A percentile compares a stretch with the other conserved stretches of the same genome.
Conservation (phyloP, 2,329 filamentous ascomycete species). For the Cladosporium oxysporum region DNA sequence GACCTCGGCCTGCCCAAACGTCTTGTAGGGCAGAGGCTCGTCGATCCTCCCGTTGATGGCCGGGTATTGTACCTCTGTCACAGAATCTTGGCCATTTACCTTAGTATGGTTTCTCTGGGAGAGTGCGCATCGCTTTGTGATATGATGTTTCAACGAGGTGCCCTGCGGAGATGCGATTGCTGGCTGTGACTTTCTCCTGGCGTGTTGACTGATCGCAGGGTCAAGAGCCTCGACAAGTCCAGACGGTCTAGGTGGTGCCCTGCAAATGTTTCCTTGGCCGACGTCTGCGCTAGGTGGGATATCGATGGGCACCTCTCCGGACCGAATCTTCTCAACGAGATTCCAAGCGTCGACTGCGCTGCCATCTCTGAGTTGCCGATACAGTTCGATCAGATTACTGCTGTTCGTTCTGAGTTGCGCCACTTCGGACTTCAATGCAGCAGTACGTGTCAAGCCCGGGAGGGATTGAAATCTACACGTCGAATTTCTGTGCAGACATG, state of each 20-base stretch:
- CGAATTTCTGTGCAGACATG: neutral
- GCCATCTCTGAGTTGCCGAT: neutral
- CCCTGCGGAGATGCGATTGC: neutral
- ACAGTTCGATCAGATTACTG: slow-evolving; percentile 1
- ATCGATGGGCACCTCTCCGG: neutral
- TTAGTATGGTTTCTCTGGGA: neutral
- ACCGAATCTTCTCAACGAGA: slow-evolving; percentile 1
- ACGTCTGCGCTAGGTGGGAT: neutral
- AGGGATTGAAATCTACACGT: neutral
- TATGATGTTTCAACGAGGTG: neutral
- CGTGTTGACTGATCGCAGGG: neutral
- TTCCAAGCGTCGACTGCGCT: neutral
- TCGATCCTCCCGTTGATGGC: neutral
- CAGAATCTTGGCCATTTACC: neutral
- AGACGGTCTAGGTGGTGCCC: neutral
- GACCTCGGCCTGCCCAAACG: neutral
- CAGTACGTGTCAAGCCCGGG: slow-evolving; percentile 2
- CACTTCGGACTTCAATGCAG: slow-evolving; percentile 10
- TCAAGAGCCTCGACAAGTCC: neutral
- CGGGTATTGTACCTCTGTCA: neutral
- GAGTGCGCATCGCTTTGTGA: neutral
- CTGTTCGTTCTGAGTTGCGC: slow-evolving; percentile 3
- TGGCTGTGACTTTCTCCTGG: neutral
- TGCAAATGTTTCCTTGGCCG: neutral
- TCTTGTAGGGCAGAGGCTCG: neutral